Evolutionary conservation across 306 rosid genomes (phyloP).

Genomic region (apple (Malus domestica)): ASM211411v1 NC_041790.1:28020001-28020500

Average conservation of each 20-base stretch:
- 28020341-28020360: slow-evolving; percentile 96
- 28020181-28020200: not conserved
- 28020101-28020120: not conserved
- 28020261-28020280: not conserved
- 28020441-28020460: not conserved
- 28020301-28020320: slow-evolving; percentile 99
- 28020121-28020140: not conserved
- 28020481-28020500: not conserved
- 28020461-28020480: not conserved
- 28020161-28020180: not conserved
- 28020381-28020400: slow-evolving; percentile 78
- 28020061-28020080: not conserved
- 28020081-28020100: not conserved
- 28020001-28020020: not conserved
- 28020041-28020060: not conserved
- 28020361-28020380: slow-evolving; percentile 89
- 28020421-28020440: not conserved
- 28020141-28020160: not conserved
- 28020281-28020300: slow-evolving; percentile 69
- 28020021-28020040: not conserved
- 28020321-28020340: slow-evolving; percentile 99
- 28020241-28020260: not conserved
- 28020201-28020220: not conserved
- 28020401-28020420: not conserved
- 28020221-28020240: not conserved